These are phyloP conservation scores for Ogataea nakhonphanomensis DNA, from an alignment of 805 yeast genomes.

Conservation along the genomic window DNA sequence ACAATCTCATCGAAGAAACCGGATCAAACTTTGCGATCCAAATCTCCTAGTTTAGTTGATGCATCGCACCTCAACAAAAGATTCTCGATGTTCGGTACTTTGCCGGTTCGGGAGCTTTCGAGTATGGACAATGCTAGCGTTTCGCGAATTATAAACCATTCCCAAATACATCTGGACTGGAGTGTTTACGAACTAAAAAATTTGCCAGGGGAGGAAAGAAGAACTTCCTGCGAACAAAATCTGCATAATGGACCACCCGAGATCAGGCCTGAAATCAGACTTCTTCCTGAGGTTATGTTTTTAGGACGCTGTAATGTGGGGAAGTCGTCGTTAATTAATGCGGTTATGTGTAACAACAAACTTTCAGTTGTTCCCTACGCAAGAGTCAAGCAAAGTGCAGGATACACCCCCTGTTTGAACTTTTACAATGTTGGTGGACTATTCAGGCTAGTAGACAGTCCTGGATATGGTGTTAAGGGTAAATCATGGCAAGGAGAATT, in stretches of 20 bases:
- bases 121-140: slow-evolving; percentile 10
- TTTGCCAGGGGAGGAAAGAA: slow-evolving; percentile 51
- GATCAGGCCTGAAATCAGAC: slow-evolving; percentile 13
- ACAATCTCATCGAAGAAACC: too few relatives aligned
- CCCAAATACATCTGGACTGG: slow-evolving; percentile 56
- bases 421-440: slow-evolving; percentile 64
- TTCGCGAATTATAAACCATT: slow-evolving; percentile 43
- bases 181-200: slow-evolving; percentile 47
- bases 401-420: slow-evolving; percentile 59
- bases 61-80: slow-evolving; percentile 19
- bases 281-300: slow-evolving; percentile 70
- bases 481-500: slow-evolving; percentile 63
- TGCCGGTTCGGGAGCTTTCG: slow-evolving; percentile 7
- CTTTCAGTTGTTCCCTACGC: slow-evolving; percentile 40
- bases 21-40: not conserved
- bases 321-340: slow-evolving; percentile 73
- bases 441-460: slow-evolving; percentile 74
- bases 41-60: slow-evolving; percentile 9
- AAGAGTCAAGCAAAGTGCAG: slow-evolving; percentile 33
- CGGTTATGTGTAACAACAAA: slow-evolving; percentile 43
- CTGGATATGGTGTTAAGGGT: slow-evolving; percentile 85
- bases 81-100: slow-evolving; percentile 13
- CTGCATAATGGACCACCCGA: not conserved
- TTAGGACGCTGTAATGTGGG: slow-evolving; percentile 87
- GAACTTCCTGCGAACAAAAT: slow-evolving; percentile 10